Evolutionary conservation across 805 yeast species (phyloP), one percentile per base, ranked within the genome.

Genomic region (Candida vartiovaarae): DNA sequence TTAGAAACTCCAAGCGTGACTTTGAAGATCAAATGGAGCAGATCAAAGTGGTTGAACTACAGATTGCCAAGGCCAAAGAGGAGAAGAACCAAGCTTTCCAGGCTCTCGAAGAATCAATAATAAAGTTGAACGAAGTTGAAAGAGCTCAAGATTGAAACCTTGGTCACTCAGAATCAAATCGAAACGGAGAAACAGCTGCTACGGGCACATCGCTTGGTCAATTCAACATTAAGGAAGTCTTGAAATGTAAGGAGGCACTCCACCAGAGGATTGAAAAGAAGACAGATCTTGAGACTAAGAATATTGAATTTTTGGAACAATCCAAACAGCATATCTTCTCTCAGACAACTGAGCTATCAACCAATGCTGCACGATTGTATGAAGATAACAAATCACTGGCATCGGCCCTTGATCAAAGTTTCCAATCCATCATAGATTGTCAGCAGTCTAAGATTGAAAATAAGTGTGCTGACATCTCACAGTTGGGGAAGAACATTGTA

Each of bases 1-100:
- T 72, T 26, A 64, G 59, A 39, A 62, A 62, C 27, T 57, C 70
- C 36, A 68, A 75, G 42, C 62, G 57, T 6, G 68, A 69, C 37
- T 63, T 62, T 45, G 77, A 72, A 28, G 57, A 54, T 28, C 67
- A 65, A 39, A 49, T 60, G 38, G 55, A 54, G 26, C 47, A 59
- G 11, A 53, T 61, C 29, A 54, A 48, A 27, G 49, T 35, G 3
- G 31, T 41, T 20, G 56, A 49, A 39, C 25, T 37, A 9, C 41
- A 47, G 1, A 38, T 59, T 4, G 43, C 46, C 4, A 30, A 30
- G 4, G 44, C 54, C 36, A 52, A 55, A 30, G 39, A 24, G 4
- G 44, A 51, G 24, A 52, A 43, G 15, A 34, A 11, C 1, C 8
- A 27, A 3, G n/a, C 51, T 2, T 31, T 30, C 4, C 1, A 39